These are phyloP conservation scores for Cavenderia fasciculata DNA, from an alignment of 78 protist species.

Conservation along the genomic window DNA sequence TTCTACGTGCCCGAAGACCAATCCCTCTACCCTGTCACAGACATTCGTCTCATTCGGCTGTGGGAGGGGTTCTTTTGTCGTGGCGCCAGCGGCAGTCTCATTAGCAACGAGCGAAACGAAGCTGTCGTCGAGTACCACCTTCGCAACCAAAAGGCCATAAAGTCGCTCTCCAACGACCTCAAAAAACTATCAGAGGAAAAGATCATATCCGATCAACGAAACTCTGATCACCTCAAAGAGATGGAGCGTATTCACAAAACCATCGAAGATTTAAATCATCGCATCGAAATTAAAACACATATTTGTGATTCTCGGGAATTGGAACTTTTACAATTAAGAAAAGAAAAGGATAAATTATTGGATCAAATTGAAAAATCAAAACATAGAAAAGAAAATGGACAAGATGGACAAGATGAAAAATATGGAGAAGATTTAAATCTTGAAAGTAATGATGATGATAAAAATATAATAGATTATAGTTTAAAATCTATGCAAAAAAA, in stretches of 20 bases:
- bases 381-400: background rate
- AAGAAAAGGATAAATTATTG: conserved; percentile 48
- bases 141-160: background rate
- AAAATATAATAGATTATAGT: conserved; percentile 37
- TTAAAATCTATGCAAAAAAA: conserved; percentile 43
- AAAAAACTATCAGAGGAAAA: conserved; percentile 15
- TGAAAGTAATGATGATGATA: background rate
- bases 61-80: conserved; percentile 66
- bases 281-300: conserved; percentile 27
- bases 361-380: conserved; percentile 18
- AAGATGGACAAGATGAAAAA: background rate
- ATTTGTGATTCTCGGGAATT: conserved; percentile 54
- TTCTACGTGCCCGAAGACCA: background rate
- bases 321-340: conserved; percentile 23
- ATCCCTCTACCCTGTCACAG: conserved; percentile 2
- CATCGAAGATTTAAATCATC: conserved; percentile 29
- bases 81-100: background rate
- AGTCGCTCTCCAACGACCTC: conserved; percentile 6
- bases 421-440: background rate
- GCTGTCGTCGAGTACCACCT: background rate
- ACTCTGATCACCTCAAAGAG: background rate
- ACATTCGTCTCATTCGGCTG: conserved; percentile 15
- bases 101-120: conserved; percentile 2
- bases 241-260: conserved; percentile 12
- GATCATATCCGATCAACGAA: conserved; percentile 19